phyloP scores from a whole-genome alignment of 1,139 yeast genomes.

The Saccharomyces hybrid region DNA sequence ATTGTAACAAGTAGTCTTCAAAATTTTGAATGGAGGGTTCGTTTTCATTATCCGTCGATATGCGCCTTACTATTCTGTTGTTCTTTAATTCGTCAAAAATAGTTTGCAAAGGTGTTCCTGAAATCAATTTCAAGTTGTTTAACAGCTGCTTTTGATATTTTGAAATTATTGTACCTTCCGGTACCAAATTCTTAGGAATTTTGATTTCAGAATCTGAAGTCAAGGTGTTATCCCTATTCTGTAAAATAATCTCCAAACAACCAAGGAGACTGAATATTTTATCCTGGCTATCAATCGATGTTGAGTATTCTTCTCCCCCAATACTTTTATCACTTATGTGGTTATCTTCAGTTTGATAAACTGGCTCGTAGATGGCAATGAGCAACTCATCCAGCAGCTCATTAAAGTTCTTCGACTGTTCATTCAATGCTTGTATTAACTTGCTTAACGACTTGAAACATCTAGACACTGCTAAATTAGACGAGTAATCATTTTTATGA shows the following conservation, averaged over 20 bases:
- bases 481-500: constrained; percentile 15
- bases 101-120: constrained; percentile 22
- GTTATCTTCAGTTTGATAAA: constrained; percentile 38
- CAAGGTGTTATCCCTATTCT: constrained; percentile 48
- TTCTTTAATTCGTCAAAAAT: constrained; percentile 26
- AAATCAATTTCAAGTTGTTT: constrained; percentile 12
- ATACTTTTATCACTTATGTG: constrained; percentile 48
- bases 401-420: constrained; percentile 51
- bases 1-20: constrained; percentile 20
- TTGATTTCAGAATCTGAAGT: constrained; percentile 31
- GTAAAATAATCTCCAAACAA: constrained; percentile 46
- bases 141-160: constrained; percentile 18
- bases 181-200: constrained; percentile 10
- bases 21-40: constrained; percentile 9
- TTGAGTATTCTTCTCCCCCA: constrained; percentile 50
- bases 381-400: constrained; percentile 45
- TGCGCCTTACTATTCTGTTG: constrained; percentile 19
- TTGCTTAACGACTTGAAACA: constrained; percentile 15
- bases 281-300: constrained; percentile 67
- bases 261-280: constrained; percentile 57
- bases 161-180: constrained; percentile 19
- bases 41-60: constrained; percentile 5
- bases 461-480: constrained; percentile 15
- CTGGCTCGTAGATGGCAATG: constrained; percentile 39
- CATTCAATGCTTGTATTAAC: constrained; percentile 36